Conservation (phyloP, 140 eudicot species). For the Stevia rebaudiana region DNA sequence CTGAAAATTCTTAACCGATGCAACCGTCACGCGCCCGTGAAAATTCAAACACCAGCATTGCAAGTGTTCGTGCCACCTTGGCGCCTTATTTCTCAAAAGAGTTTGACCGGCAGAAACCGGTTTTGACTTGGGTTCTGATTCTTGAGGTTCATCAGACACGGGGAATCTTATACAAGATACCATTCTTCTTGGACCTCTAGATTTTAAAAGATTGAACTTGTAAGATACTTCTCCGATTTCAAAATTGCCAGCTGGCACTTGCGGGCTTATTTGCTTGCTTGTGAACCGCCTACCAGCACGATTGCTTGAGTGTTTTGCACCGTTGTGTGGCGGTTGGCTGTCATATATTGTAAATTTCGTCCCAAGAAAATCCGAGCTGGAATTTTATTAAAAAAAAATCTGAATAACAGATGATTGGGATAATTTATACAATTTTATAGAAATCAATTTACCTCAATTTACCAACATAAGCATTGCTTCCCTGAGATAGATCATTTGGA, state of each 20-base stretch:
- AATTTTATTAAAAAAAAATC: neutral
- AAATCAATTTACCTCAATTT: slow-evolving; percentile 84
- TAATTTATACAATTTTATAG: slow-evolving; percentile 2
- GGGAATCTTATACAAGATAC: slow-evolving; percentile 53
- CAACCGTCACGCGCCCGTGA: slow-evolving; percentile 90
- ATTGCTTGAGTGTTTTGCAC: slow-evolving; percentile 77
- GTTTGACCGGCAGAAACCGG: slow-evolving; percentile 25
- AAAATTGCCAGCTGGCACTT: slow-evolving; percentile 80
- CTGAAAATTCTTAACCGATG: slow-evolving; percentile 91
- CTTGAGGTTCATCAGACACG: slow-evolving; percentile 17
- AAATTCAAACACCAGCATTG: slow-evolving; percentile 95
- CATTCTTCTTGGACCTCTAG: slow-evolving; percentile 99
- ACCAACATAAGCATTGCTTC: slow-evolving; percentile 92
- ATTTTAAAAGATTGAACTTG: slow-evolving; percentile 85
- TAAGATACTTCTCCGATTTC: slow-evolving; percentile 87
- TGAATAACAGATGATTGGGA: neutral
- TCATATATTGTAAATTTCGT: slow-evolving; percentile 82
- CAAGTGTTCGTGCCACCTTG: slow-evolving; percentile 88
- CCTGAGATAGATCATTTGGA: slow-evolving; percentile 77
- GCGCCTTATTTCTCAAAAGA: slow-evolving; percentile 67
- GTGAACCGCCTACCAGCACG: slow-evolving; percentile 66
- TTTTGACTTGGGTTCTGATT: slow-evolving; percentile 23
- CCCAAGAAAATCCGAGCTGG: slow-evolving; percentile 93
- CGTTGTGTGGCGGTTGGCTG: slow-evolving; percentile 76
- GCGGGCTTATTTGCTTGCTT: slow-evolving; percentile 88